Conservation (phyloP, 2,329 filamentous ascomycete species). For the Stemphylium beticola region DNA sequence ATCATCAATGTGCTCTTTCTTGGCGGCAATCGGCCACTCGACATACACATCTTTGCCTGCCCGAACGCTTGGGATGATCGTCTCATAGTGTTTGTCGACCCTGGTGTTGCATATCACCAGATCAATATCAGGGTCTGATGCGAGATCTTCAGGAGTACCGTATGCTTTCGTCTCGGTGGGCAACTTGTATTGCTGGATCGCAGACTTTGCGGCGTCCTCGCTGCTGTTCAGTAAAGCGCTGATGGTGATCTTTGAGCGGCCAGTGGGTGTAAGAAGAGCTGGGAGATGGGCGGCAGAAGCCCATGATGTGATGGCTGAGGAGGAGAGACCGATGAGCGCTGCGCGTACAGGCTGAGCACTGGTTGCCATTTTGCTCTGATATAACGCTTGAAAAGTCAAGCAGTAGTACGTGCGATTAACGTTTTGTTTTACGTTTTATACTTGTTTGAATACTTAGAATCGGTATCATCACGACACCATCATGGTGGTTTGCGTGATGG, state of each 20-base stretch:
- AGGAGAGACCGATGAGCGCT: slow-evolving; percentile 64
- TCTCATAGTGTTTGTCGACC: slow-evolving; percentile 60
- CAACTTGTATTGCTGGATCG: slow-evolving; percentile 51
- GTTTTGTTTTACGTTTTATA: not conserved
- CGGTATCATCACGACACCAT: not conserved
- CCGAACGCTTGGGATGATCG: slow-evolving; percentile 55
- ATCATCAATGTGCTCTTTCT: slow-evolving; percentile 49
- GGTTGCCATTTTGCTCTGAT: not conserved
- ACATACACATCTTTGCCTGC: slow-evolving; percentile 61
- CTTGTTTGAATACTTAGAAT: no score
- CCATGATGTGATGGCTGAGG: slow-evolving; percentile 61
- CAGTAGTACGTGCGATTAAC: not conserved
- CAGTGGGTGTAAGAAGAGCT: slow-evolving; percentile 56
- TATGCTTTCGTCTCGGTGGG: slow-evolving; percentile 52
- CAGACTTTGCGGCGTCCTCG: slow-evolving; percentile 48
- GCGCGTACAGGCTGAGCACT: slow-evolving; percentile 55
- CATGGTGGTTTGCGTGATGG: not conserved
- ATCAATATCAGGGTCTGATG: slow-evolving; percentile 42
- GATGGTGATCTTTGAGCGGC: slow-evolving; percentile 49
- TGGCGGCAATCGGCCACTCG: slow-evolving; percentile 57
- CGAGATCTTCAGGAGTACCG: slow-evolving; percentile 51
- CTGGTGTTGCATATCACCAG: slow-evolving; percentile 60
- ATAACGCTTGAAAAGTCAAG: not conserved
- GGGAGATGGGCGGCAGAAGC: slow-evolving; percentile 64
- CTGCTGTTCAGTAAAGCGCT: slow-evolving; percentile 56